Percentiles rank a stretch among this genome's conserved stretches.
These are phyloP conservation scores for Xylaria sp. DNA, from an alignment of 2,329 filamentous ascomycete genomes.

Conservation along the genomic window DNA sequence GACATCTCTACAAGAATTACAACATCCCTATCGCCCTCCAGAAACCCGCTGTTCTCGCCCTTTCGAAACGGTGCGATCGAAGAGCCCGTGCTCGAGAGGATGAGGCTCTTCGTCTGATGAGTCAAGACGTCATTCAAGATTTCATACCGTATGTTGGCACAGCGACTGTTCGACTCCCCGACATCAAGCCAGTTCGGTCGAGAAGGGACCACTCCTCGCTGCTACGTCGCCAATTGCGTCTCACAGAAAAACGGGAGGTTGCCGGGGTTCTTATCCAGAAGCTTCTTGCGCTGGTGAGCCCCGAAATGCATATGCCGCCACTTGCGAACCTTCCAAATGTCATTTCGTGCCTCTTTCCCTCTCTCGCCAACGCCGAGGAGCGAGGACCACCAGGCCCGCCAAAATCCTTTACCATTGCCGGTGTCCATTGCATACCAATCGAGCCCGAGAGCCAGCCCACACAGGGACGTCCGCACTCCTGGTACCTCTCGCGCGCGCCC, in stretches of 20 bases:
- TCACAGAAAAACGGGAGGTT: slow-evolving; percentile 45
- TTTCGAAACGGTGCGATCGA: slow-evolving; percentile 57
- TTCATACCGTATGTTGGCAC: slow-evolving; percentile 54
- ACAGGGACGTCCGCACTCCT: slow-evolving; percentile 33
- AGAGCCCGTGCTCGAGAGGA: slow-evolving; percentile 49
- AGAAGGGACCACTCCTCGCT: slow-evolving; percentile 24
- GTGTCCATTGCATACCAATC: slow-evolving; percentile 51
- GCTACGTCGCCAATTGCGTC: slow-evolving; percentile 32
- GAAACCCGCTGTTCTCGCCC: slow-evolving; percentile 62
- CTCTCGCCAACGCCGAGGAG: slow-evolving; percentile 36
- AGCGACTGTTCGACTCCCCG: slow-evolving; percentile 49
- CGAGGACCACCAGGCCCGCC: slow-evolving; percentile 17
- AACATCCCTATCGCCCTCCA: slow-evolving; percentile 71
- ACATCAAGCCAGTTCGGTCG: slow-evolving; percentile 29
- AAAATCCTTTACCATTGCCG: slow-evolving; percentile 54
- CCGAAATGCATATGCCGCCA: slow-evolving; percentile 48
- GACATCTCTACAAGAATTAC: slow-evolving; percentile 63
- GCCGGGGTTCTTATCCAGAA: slow-evolving; percentile 52
- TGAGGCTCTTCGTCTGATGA: slow-evolving; percentile 59
- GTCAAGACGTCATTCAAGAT: slow-evolving; percentile 48
- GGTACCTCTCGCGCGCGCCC: slow-evolving; percentile 52
- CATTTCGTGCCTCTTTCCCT: slow-evolving; percentile 53
- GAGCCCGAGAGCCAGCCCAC: slow-evolving; percentile 4
- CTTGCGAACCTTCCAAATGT: slow-evolving; percentile 48
- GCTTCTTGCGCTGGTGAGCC: slow-evolving; percentile 54